Evolutionary conservation across 1,139 yeast genomes (phyloP).

Genomic region (Magnusiomyces sp.): DNA sequence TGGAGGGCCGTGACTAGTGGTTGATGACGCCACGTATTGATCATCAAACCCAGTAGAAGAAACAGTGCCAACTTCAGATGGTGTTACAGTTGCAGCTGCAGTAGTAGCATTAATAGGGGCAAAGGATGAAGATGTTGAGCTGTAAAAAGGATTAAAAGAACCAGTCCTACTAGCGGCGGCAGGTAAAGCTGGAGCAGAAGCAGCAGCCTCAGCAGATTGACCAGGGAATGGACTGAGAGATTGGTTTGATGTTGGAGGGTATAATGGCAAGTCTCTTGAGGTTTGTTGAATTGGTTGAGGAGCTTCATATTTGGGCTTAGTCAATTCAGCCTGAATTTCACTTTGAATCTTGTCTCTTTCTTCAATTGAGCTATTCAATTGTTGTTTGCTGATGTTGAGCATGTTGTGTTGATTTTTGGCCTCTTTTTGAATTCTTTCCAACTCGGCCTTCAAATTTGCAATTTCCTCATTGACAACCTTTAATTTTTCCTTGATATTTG

Average conservation of each 20-base stretch:
- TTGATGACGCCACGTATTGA: slow-evolving; percentile 6
- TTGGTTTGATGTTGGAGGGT: no score
- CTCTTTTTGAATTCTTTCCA: slow-evolving; percentile 45
- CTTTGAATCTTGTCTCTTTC: slow-evolving; percentile 44
- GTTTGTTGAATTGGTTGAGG: slow-evolving; percentile 11
- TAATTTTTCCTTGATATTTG: slow-evolving; percentile 56
- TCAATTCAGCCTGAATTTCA: slow-evolving; percentile 29
- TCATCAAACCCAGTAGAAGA: slow-evolving; percentile 6
- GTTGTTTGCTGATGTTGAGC: slow-evolving; percentile 58
- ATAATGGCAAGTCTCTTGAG: slow-evolving; percentile 4
- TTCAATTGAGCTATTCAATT: slow-evolving; percentile 47
- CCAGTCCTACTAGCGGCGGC: slow-evolving; percentile 32
- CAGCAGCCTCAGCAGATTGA: slow-evolving; percentile 19
- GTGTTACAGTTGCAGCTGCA: slow-evolving; percentile 7
- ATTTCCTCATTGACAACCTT: slow-evolving; percentile 61
- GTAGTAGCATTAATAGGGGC: slow-evolving; percentile 9
- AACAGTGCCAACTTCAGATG: slow-evolving; percentile 13
- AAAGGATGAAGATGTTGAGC: slow-evolving; percentile 18
- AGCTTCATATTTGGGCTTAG: slow-evolving; percentile 37
- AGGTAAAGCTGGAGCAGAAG: slow-evolving; percentile 17
- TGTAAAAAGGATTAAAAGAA: slow-evolving; percentile 9
- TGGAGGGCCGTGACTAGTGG: slow-evolving; percentile 2
- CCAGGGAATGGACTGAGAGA: slow-evolving; percentile 11
- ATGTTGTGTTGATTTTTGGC: slow-evolving; percentile 54
- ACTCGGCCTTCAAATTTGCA: slow-evolving; percentile 47